Conservation (phyloP, 805 yeast species). For the Starmerella bombicola region DNA sequence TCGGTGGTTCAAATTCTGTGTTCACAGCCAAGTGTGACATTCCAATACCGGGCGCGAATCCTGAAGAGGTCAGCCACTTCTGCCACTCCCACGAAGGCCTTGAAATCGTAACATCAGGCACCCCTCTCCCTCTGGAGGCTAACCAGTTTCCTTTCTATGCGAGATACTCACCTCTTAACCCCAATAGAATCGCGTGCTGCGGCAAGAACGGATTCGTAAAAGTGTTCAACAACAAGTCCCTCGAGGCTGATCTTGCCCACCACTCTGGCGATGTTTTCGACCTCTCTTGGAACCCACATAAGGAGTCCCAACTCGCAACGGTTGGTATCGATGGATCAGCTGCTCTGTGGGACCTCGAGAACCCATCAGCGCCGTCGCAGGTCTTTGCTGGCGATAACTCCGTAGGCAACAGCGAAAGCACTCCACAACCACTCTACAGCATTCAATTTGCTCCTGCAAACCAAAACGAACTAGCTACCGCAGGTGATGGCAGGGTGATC, state of each 20-base stretch:
- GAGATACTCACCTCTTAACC: conserved; percentile 39
- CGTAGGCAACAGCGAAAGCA: conserved; percentile 41
- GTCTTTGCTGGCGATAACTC: conserved; percentile 44
- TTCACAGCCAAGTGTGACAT: conserved; percentile 31
- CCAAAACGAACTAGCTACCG: conserved; percentile 51
- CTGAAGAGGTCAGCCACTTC: conserved; percentile 33
- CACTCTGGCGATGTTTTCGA: conserved; percentile 61
- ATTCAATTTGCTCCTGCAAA: conserved; percentile 52
- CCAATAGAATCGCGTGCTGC: conserved; percentile 42
- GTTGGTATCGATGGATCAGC: conserved; percentile 57
- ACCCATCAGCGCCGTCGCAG: conserved; percentile 33
- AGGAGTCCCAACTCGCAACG: conserved; percentile 38
- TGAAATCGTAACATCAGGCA: conserved; percentile 4
- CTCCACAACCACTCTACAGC: conserved; percentile 46
- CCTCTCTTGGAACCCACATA: conserved; percentile 48
- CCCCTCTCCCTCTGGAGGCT: conserved; percentile 7
- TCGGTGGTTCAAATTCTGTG: conserved; percentile 35
- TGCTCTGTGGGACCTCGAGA: conserved; percentile 52
- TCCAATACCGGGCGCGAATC: conserved; percentile 20
- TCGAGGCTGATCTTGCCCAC: conserved; percentile 32
- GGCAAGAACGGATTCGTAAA: conserved; percentile 32
- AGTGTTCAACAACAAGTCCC: conserved; percentile 17
- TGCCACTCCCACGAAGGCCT: conserved; percentile 34
- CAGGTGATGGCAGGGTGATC: conserved; percentile 62
- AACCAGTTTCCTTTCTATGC: conserved; percentile 25